Evolutionary conservation across 2,329 filamentous ascomycete species (phyloP).

Genomic region (Trichophyton simii): DNA sequence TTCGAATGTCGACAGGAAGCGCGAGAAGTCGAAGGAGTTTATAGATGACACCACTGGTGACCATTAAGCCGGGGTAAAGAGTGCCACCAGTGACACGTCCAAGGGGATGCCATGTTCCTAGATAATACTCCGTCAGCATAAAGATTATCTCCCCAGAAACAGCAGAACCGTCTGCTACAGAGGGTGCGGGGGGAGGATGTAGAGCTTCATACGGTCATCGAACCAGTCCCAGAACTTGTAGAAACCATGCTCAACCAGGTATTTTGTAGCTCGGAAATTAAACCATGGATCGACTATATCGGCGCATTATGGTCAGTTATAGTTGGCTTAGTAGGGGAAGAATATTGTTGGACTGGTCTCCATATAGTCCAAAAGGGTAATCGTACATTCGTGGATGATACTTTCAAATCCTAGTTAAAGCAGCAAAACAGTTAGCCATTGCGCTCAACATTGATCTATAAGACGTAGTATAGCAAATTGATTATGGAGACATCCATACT

Average conservation of each 20-base stretch:
- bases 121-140: constrained; percentile 6
- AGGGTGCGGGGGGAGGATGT: constrained; percentile 7
- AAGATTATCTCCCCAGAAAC: too few species aligned
- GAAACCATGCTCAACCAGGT: constrained; percentile 91
- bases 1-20: constrained; percentile 92
- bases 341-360: background rate
- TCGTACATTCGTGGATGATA: constrained; percentile 98
- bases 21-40: constrained; percentile 79
- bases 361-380: constrained; percentile 1
- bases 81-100: constrained; percentile 97
- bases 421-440: constrained; percentile 20
- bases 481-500: constrained; percentile 46
- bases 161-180: background rate
- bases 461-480: background rate
- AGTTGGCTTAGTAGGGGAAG: background rate
- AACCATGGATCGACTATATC: constrained; percentile 93
- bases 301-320: background rate
- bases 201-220: constrained; percentile 60
- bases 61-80: constrained; percentile 97
- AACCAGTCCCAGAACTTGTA: constrained; percentile 99
- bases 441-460: background rate
- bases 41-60: constrained; percentile 95
- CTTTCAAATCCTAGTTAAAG: constrained; percentile 68
- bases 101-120: constrained; percentile 93
- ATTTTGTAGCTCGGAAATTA: constrained; percentile 97